Evolutionary conservation across 345 rosid species (phyloP).

Genomic region (Lepidium sativum): DNA sequence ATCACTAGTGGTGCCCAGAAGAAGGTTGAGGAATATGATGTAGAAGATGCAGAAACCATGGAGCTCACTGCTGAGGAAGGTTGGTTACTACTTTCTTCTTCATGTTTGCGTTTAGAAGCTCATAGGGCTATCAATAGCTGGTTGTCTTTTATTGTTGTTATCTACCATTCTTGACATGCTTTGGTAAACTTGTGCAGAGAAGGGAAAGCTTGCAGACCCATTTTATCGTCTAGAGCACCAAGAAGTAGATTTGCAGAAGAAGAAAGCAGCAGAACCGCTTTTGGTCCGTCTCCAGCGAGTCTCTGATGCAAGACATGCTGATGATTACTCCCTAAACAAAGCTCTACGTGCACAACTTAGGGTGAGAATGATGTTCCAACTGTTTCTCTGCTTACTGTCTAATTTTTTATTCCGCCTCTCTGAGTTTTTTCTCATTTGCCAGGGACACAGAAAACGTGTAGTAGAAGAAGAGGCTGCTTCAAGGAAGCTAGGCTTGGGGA

Average conservation of each 20-base stretch:
- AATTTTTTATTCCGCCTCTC: background rate
- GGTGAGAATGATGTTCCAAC: conserved; percentile 21
- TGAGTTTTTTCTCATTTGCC: conserved; percentile 6
- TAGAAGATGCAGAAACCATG: conserved; percentile 90
- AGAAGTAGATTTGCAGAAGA: conserved; percentile 86
- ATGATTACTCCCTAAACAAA: conserved; percentile 78
- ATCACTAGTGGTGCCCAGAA: conserved; percentile 85
- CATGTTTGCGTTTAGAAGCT: background rate
- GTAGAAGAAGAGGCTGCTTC: conserved; percentile 72
- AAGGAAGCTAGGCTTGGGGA: conserved; percentile 65
- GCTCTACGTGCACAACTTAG: conserved; percentile 75
- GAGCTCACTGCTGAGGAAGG: conserved; percentile 96
- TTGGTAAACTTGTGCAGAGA: conserved; percentile 42
- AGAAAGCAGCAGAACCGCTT: conserved; percentile 91
- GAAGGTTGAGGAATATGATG: conserved; percentile 78
- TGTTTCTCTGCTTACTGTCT: background rate
- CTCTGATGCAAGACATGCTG: conserved; percentile 79
- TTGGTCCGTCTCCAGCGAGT: conserved; percentile 73
- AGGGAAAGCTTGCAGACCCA: conserved; percentile 90
- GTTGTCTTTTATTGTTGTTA: background rate
- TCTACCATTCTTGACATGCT: background rate
- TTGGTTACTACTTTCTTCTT: conserved; percentile 17
- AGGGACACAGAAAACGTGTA: conserved; percentile 79
- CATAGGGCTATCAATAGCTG: background rate
- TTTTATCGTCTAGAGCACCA: conserved; percentile 93